Percentiles rank a stretch among this genome's conserved stretches.
These are phyloP conservation scores for Trichomonascaceae sp. DNA, from an alignment of 1,139 yeast genomes.

Conservation along the genomic window DNA sequence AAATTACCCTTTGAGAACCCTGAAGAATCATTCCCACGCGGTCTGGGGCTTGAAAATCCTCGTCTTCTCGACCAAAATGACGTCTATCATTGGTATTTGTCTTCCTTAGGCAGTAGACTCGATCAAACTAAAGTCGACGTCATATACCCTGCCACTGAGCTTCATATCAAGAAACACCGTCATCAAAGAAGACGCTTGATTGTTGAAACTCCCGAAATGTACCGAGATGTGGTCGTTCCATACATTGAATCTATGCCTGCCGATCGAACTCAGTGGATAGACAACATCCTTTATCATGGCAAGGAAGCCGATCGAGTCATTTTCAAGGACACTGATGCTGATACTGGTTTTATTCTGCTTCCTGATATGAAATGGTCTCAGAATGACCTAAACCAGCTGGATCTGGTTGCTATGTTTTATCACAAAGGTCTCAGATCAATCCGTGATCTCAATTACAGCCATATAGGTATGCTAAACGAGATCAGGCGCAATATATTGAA, in stretches of 20 bases:
- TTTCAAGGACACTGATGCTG: conserved; percentile 51
- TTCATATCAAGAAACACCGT: conserved; percentile 71
- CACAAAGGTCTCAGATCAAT: conserved; percentile 66
- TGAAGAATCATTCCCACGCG: conserved; percentile 16
- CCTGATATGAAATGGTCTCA: conserved; percentile 80
- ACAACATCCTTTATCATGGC: conserved; percentile 73
- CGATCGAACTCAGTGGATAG: conserved; percentile 80
- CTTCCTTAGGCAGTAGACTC: conserved; percentile 45
- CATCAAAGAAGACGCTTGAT: conserved; percentile 55
- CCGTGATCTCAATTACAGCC: conserved; percentile 61
- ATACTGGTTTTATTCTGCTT: conserved; percentile 39
- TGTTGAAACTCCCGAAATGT: conserved; percentile 75
- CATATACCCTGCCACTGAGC: conserved; percentile 84
- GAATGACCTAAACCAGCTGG: conserved; percentile 58
- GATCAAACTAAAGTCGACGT: conserved; percentile 59
- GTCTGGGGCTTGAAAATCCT: conserved; percentile 29
- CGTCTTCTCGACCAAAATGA: conserved; percentile 62
- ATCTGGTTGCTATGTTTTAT: conserved; percentile 71
- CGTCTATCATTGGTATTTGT: conserved; percentile 76
- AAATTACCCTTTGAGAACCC: conserved; percentile 52
- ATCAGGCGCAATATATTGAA: conserved; percentile 42
- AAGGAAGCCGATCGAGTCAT: conserved; percentile 79
- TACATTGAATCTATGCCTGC: conserved; percentile 75
- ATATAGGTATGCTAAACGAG: conserved; percentile 49
- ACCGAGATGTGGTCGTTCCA: conserved; percentile 56